Evolutionary conservation across 805 yeast species (phyloP).

Genomic region (Wickerhamiella domercqiae): DNA sequence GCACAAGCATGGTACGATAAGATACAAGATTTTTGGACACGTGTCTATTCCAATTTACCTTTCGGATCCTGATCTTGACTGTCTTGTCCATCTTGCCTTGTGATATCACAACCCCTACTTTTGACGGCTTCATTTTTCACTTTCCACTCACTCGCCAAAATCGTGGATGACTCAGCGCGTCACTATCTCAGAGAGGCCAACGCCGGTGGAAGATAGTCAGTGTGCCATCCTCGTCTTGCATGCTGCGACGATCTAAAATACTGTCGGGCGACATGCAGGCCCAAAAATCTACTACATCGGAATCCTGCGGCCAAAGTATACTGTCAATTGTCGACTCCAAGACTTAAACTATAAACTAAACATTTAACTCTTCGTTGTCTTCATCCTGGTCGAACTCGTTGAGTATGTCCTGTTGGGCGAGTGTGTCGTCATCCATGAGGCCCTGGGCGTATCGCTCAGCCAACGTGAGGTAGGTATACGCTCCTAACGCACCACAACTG

Average conservation of each 20-base stretch:
- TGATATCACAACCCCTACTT: constrained; percentile 82
- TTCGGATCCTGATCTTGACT: constrained; percentile 79
- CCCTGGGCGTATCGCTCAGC: constrained; percentile 18
- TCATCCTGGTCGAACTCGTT: constrained; percentile 19
- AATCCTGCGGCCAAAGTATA: too few relatives aligned
- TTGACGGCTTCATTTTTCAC: constrained; percentile 75
- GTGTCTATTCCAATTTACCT: constrained; percentile 49
- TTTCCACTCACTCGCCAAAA: too few relatives aligned
- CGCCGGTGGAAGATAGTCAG: not conserved
- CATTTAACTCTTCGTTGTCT: constrained; percentile 16
- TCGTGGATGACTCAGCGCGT: too few relatives aligned
- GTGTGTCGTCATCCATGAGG: constrained; percentile 14
- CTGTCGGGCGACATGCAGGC: too few relatives aligned
- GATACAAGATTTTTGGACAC: constrained; percentile 43
- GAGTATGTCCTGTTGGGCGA: constrained; percentile 16
- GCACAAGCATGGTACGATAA: constrained; percentile 76
- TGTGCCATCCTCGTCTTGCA: not conserved
- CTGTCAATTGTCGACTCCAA: too few relatives aligned
- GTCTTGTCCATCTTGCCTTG: constrained; percentile 96
- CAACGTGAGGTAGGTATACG: constrained; percentile 15
- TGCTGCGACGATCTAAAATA: too few relatives aligned
- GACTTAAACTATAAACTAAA: too few relatives aligned
- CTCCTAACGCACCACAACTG: constrained; percentile 18
- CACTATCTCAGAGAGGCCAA: too few relatives aligned
- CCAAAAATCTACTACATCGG: too few relatives aligned